Conservation (phyloP, 2,329 filamentous ascomycete species). For the Acarospora socialis region DNA sequence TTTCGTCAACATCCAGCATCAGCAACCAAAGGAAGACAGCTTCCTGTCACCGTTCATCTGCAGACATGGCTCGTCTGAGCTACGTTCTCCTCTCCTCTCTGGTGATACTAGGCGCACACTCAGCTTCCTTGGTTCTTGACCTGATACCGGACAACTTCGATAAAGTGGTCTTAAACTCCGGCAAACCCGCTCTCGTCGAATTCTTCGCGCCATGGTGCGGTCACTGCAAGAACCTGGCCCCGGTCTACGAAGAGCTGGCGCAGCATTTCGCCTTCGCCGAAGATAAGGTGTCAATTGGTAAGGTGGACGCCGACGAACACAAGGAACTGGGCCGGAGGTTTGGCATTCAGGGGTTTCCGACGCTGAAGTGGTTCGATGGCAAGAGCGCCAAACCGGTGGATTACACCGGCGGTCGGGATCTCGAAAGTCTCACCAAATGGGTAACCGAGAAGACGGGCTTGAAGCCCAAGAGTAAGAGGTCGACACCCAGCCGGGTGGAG, state of each 20-base stretch:
- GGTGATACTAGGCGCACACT: constrained; percentile 37
- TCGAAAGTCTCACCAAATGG: constrained; percentile 72
- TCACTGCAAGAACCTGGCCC: constrained; percentile 96
- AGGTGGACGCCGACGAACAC: constrained; percentile 90
- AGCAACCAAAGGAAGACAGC: too few relatives aligned
- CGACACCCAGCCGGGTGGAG: constrained; percentile 58
- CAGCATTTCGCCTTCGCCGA: constrained; percentile 56
- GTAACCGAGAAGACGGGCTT: constrained; percentile 76
- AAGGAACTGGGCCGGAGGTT: constrained; percentile 72
- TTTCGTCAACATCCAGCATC: too few relatives aligned
- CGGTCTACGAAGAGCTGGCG: constrained; percentile 84
- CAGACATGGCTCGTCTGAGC: constrained; percentile 32
- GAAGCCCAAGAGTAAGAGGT: constrained; percentile 59
- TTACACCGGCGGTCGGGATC: constrained; percentile 73
- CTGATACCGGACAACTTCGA: constrained; percentile 88
- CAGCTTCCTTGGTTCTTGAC: constrained; percentile 76
- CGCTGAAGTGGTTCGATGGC: constrained; percentile 94
- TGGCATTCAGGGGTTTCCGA: constrained; percentile 87
- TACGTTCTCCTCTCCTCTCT: constrained; percentile 33
- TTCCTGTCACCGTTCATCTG: neutral
- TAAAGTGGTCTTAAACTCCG: constrained; percentile 70
- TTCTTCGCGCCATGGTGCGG: constrained; percentile 99
- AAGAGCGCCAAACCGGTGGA: constrained; percentile 75
- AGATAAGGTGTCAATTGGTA: constrained; percentile 73
- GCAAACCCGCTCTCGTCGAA: constrained; percentile 90